Evolutionary conservation across 2,329 filamentous ascomycete species (phyloP), one percentile per base, ranked within the genome.

Genomic region (Microsporum canis): DNA sequence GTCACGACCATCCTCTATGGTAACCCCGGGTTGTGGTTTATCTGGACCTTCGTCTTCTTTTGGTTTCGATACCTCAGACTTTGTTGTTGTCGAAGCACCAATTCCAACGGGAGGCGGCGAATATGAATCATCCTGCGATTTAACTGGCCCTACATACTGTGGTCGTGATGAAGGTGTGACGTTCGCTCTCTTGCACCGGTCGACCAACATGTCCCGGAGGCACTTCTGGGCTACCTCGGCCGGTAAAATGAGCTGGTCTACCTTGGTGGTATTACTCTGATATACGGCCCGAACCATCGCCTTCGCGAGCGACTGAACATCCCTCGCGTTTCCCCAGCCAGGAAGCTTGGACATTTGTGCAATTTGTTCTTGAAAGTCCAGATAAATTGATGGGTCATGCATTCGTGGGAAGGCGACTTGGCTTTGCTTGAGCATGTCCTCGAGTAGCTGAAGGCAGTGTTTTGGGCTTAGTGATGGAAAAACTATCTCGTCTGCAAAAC

Each of bases 291-390:
- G 69, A 64, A 84, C 83, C 1, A 86, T 78, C 0, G 58, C 66
- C 61, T 80, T 82, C 0, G 74, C 76, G 0, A 88, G 49, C 0
- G 78, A 80, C 10, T 81, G 72, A 1, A 88, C 78, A 55, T 88
- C 86, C 3, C 85, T 77, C 0, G 80, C 85, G 63, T 82, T 88
- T 0, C 80, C 86, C 83, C 85, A 88, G 5, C 77, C 77, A 0
- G 77, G 68, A 2, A 81, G 73, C 0, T 60, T 47, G 0, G 77
- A 68, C 0, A 88, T 69, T 0, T 67, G 57, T 39, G 87, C 80
- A 0, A 70, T 64, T 0, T 66, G 57, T 0, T 34, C 69, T 33
- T 3, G 76, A 56, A 53, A 60, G 2, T 14, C 27, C 14, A 2
- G 38, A 34, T 41, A 29, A n/a, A 14, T 47, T 29, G 65, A 57